Conservation (phyloP, 257 asterid species). For the Vinca minor region DNA sequence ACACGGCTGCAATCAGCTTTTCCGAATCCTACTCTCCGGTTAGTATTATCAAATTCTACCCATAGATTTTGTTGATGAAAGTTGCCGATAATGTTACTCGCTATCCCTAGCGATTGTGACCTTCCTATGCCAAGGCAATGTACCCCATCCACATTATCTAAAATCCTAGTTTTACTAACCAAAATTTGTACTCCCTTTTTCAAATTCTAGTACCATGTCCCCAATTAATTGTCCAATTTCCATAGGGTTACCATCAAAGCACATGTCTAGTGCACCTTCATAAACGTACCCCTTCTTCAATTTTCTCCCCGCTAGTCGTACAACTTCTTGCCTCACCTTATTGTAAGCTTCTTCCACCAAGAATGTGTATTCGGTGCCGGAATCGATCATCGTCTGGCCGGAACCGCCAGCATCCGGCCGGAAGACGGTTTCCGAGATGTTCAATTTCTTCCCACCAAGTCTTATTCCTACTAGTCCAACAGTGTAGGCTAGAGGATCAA, state of each 20-base stretch:
- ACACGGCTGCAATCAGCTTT: conserved; percentile 48
- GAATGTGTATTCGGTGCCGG: conserved; percentile 78
- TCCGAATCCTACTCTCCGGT: conserved; percentile 59
- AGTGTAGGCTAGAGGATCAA: conserved; percentile 74
- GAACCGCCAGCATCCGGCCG: conserved; percentile 65
- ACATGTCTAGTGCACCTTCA: conserved; percentile 63
- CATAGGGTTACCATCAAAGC: conserved; percentile 32
- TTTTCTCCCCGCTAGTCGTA: conserved; percentile 40
- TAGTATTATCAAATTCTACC: conserved; percentile 71
- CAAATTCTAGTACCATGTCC: conserved; percentile 49
- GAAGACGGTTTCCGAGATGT: conserved; percentile 43
- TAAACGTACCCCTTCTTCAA: conserved; percentile 47
- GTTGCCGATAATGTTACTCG: conserved; percentile 69
- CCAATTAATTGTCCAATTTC: conserved; percentile 48
- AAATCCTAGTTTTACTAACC: conserved; percentile 31
- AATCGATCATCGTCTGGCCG: conserved; percentile 81
- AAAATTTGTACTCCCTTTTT: conserved; percentile 45
- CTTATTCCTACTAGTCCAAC: conserved; percentile 46
- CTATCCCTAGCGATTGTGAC: conserved; percentile 59
- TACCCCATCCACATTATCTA: conserved; percentile 58
- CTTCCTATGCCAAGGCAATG: conserved; percentile 65
- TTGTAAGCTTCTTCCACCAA: conserved; percentile 54
- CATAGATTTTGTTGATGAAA: conserved; percentile 85
- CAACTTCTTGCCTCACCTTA: conserved; percentile 45
- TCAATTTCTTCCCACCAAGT: conserved; percentile 47